Conservation (phyloP, 805 yeast species). For the Saturnispora hagleri region DNA sequence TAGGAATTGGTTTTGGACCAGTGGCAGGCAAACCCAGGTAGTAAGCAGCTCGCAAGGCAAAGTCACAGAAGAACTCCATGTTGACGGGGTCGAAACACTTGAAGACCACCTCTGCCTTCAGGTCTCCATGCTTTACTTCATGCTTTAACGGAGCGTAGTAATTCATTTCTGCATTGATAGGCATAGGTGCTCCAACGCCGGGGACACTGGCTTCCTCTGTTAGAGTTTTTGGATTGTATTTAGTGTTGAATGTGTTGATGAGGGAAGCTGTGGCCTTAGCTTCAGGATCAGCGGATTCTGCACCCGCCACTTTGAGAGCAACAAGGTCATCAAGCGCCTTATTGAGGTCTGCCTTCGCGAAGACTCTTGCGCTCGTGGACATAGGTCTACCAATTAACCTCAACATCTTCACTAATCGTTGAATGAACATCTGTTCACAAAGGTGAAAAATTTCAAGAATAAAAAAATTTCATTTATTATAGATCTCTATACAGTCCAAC, state of each 20-base stretch:
- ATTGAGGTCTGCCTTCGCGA: constrained; percentile 13
- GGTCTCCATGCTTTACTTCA: constrained; percentile 57
- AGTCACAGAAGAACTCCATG: constrained; percentile 70
- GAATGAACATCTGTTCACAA: neutral
- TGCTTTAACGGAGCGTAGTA: constrained; percentile 73
- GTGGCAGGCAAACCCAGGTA: constrained; percentile 81
- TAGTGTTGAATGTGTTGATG: constrained; percentile 19
- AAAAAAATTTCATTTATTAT: neutral
- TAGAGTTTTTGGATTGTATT: constrained; percentile 30
- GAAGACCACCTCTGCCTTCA: constrained; percentile 69
- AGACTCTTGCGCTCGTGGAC: neutral
- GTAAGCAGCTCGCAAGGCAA: constrained; percentile 82
- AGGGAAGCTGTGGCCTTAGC: constrained; percentile 17
- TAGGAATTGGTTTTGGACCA: constrained; percentile 60
- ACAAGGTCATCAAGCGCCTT: constrained; percentile 23
- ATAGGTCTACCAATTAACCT: constrained; percentile 1
- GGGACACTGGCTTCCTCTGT: constrained; percentile 28
- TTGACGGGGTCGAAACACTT: constrained; percentile 64
- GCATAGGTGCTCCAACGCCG: constrained; percentile 48
- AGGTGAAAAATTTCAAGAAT: neutral
- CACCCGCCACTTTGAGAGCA: neutral
- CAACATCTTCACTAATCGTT: neutral
- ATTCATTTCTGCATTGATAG: constrained; percentile 76
- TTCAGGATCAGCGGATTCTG: constrained; percentile 13
- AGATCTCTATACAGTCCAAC: neutral